Evolutionary conservation across 176 grass and related monocot genomes (phyloP).

Genomic region (Avena atlantica): DNA sequence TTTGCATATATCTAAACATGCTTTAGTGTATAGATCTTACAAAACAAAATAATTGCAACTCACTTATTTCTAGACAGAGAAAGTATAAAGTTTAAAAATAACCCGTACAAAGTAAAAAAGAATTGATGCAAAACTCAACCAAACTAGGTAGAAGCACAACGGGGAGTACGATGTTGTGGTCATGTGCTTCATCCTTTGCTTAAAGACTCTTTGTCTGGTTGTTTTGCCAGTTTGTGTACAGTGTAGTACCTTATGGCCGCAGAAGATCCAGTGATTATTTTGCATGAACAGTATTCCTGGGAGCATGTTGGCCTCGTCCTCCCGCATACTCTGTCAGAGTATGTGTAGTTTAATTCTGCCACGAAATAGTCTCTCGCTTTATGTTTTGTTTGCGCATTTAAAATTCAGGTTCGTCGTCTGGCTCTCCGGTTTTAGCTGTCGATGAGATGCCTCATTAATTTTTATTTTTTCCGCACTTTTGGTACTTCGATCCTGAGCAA

Average conservation of each 20-base stretch:
- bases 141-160: too few relatives aligned
- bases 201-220: too few relatives aligned
- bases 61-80: too few relatives aligned
- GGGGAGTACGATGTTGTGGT: too few relatives aligned
- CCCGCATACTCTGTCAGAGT: not conserved
- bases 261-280: not conserved
- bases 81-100: too few relatives aligned
- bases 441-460: not conserved
- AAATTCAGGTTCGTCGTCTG: not conserved
- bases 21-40: too few relatives aligned
- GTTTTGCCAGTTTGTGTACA: not conserved
- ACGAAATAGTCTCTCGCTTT: constrained; percentile 25
- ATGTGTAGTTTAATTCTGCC: constrained; percentile 12
- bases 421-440: constrained; percentile 38
- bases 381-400: constrained; percentile 4
- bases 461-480: not conserved
- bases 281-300: not conserved
- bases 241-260: not conserved
- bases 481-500: not conserved
- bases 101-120: too few relatives aligned
- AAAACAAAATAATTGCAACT: too few relatives aligned
- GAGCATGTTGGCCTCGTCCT: not conserved
- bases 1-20: too few relatives aligned
- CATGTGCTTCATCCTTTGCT: too few relatives aligned
- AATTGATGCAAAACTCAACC: too few relatives aligned